Conservation (phyloP, 257 asterid genomes). For the Nicotiana tabacum region DNA sequence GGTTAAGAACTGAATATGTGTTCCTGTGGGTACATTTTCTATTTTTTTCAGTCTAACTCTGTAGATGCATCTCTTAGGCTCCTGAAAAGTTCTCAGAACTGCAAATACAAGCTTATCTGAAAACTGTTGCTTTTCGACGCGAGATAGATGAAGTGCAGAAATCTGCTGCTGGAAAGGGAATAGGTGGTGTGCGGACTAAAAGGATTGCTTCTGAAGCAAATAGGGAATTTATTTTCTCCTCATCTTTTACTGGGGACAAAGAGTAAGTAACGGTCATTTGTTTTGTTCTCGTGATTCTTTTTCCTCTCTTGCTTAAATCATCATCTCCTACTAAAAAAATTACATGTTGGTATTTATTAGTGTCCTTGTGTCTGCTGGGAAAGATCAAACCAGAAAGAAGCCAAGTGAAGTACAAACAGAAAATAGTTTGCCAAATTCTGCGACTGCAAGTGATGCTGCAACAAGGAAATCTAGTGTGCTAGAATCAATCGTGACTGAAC, state of each 20-base stretch:
- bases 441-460: conserved; percentile 22
- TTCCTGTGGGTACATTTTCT: not conserved
- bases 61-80: conserved; percentile 45
- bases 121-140: conserved; percentile 97
- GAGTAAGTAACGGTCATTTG: conserved; percentile 37
- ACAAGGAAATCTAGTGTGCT: conserved; percentile 29
- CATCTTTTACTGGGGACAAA: conserved; percentile 85
- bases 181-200: conserved; percentile 83
- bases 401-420: conserved; percentile 34
- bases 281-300: conserved; percentile 2
- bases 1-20: not conserved
- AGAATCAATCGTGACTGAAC: conserved; percentile 38
- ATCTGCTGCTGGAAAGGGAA: conserved; percentile 88
- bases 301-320: conserved; percentile 12
- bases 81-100: conserved; percentile 91
- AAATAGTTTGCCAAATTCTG: conserved; percentile 24
- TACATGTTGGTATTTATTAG: conserved; percentile 32
- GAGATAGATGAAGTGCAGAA: conserved; percentile 91
- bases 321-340: not conserved
- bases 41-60: not conserved
- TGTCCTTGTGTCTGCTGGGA: conserved; percentile 66
- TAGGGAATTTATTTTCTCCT: conserved; percentile 86
- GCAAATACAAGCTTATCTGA: conserved; percentile 91
- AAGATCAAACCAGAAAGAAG: conserved; percentile 33
- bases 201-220: conserved; percentile 98